Conservation (phyloP, 164 flowering plant species). For the Magnolia kwangsiensis region DNA sequence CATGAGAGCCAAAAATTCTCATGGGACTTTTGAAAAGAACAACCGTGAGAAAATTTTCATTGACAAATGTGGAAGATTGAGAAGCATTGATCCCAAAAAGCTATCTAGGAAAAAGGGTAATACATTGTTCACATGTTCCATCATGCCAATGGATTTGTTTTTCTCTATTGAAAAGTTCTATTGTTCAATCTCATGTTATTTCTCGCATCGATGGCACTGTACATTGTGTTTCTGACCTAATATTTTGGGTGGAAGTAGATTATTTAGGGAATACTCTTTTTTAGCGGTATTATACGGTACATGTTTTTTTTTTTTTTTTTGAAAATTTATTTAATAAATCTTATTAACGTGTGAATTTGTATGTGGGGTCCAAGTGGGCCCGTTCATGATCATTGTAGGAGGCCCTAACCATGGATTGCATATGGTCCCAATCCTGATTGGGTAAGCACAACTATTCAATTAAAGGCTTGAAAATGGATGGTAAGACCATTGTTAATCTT, state of each 20-base stretch:
- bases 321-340: no score
- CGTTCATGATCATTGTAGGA: background rate
- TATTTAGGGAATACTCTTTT: background rate
- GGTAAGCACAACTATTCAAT: no score
- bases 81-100: conserved; percentile 53
- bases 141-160: background rate
- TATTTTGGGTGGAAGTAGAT: background rate
- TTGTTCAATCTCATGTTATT: background rate
- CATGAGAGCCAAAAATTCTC: conserved; percentile 27
- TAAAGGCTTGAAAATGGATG: no score
- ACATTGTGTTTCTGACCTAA: background rate
- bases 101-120: conserved; percentile 67
- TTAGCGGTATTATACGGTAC: background rate
- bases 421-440: background rate
- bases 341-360: background rate
- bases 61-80: conserved; percentile 57
- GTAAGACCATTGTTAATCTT: background rate
- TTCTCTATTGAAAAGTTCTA: background rate
- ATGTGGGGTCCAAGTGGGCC: background rate
- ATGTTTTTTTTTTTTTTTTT: no score
- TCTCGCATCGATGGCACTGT: background rate
- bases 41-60: conserved; percentile 37
- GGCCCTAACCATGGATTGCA: background rate
- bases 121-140: background rate
- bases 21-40: conserved; percentile 28